These are phyloP conservation scores for Stagonosporopsis cucurbitacearum DNA, from an alignment of 2,329 filamentous ascomycete genomes.

Conservation along the genomic window DNA sequence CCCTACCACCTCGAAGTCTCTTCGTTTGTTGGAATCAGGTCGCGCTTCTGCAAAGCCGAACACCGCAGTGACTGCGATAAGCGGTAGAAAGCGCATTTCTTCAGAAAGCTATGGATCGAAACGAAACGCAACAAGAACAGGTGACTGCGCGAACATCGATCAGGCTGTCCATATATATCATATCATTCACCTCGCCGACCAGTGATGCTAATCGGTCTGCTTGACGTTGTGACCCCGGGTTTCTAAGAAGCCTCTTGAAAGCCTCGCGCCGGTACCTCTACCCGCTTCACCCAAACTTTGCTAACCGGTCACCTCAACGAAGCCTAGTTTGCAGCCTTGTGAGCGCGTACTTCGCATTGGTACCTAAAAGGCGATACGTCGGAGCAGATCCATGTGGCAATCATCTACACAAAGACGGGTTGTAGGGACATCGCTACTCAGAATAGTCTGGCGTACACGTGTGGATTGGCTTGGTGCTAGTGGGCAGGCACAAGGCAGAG, in stretches of 20 bases:
- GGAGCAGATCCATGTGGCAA: conserved; percentile 2
- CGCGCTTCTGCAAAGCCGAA: background rate
- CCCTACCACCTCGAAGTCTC: background rate
- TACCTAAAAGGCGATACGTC: conserved; percentile 5
- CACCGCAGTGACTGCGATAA: background rate
- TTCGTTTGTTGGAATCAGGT: background rate
- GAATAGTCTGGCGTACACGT: background rate
- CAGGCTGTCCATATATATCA: background rate
- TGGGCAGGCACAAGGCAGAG: background rate
- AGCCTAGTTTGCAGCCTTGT: conserved; percentile 2
- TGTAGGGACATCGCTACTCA: background rate
- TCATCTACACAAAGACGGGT: conserved; percentile 1
- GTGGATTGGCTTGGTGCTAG: background rate
- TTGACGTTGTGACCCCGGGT: background rate
- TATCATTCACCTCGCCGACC: background rate
- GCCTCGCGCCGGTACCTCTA: background rate
- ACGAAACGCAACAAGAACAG: background rate
- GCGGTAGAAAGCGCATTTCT: background rate
- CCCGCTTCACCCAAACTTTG: background rate
- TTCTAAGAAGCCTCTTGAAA: background rate
- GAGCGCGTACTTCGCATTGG: conserved; percentile 7
- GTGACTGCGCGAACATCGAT: too few species aligned
- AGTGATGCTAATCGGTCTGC: background rate
- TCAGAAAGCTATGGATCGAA: too few species aligned
- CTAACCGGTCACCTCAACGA: background rate